phyloP scores from a whole-genome alignment of 352 stramenopile genomes.

The Phytophthora pluvialis region DNA sequence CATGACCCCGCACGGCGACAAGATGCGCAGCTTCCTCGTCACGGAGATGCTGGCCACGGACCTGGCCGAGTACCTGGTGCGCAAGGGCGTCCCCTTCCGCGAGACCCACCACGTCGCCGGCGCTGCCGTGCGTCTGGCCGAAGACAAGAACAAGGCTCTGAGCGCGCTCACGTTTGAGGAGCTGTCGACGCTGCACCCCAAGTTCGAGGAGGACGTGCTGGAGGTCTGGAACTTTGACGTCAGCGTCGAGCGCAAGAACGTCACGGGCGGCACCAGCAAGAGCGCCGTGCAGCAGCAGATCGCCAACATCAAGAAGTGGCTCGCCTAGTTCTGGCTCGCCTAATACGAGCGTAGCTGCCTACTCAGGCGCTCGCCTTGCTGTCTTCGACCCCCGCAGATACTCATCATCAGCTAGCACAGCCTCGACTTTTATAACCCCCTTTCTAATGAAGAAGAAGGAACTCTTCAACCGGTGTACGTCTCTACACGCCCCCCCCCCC shows the following conservation, averaged over 20 bases:
- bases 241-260: slow-evolving; percentile 93
- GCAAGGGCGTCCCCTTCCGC: slow-evolving; percentile 98
- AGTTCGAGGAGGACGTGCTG: slow-evolving; percentile 91
- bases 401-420: background rate
- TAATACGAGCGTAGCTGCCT: background rate
- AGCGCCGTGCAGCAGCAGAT: slow-evolving; percentile 85
- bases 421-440: slow-evolving; percentile 20
- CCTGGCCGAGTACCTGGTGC: slow-evolving; percentile 98
- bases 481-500: no score
- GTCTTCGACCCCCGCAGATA: background rate
- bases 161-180: slow-evolving; percentile 91
- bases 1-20: slow-evolving; percentile 95
- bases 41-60: slow-evolving; percentile 99
- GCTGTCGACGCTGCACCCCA: slow-evolving; percentile 85
- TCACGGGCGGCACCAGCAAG: slow-evolving; percentile 85
- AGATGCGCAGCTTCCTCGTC: slow-evolving; percentile 94
- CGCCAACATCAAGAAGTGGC: slow-evolving; percentile 72
- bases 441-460: slow-evolving; percentile 17
- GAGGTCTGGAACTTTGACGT: slow-evolving; percentile 92
- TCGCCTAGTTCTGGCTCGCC: slow-evolving; percentile 35
- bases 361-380: no score
- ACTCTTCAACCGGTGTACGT: no score
- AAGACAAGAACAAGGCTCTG: slow-evolving; percentile 88
- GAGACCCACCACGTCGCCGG: slow-evolving; percentile 99
- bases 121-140: slow-evolving; percentile 91